Base-by-base conservation (phyloP, 2,329 filamentous ascomycete genomes). In the Geoglossum cookeanum region DNA sequence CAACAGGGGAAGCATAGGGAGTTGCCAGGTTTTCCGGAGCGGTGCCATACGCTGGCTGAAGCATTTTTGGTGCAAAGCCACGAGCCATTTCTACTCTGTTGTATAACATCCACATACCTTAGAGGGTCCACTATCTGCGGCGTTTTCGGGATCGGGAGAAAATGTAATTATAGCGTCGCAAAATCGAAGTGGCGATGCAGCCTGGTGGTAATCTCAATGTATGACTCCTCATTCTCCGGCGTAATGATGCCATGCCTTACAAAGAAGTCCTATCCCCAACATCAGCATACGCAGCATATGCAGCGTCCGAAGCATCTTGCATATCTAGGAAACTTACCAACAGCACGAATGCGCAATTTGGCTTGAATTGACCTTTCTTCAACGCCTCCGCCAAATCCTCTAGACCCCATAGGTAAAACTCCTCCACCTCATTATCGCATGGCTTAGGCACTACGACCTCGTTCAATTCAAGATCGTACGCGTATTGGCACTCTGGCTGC, bases 401-500 rank as follows among this genome's bases (percentile, higher is more conserved):
- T 45, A 96, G 76, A 1, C 77, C 81, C 78, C 81, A 83, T 58
- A 96, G 74, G 66, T 80, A 78, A 67, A 97, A 97, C 60, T 81
- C 79, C 65, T 89, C 87, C 3, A 95, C 92, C 72, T 98, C 92
- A 56, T 84, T 83, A 68, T 98, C 92, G 59, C 85, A 83, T 17
- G 91, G 90, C 66, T 77, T 78, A 11, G 85, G 89, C 39, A 79
- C 72, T 3, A 88, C 75, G 59, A 81, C 80, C 4, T 73, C 70
- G 1, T 83, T 78, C 61, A 98, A 73, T 68, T 88, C 83, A 60
- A 97, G 72, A 68, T 98, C 89, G 71, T 92, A 98, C 49, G 95
- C 75, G 74, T 89, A 96, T 70, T 97, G 84, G 64, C 82, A 83
- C 71, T 97, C 92, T 0, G 92, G 92, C 70, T 94, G 91, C 66